Base-by-base conservation (phyloP, 306 rosid genomes). In the Lathyrus oleraceus region DNA sequence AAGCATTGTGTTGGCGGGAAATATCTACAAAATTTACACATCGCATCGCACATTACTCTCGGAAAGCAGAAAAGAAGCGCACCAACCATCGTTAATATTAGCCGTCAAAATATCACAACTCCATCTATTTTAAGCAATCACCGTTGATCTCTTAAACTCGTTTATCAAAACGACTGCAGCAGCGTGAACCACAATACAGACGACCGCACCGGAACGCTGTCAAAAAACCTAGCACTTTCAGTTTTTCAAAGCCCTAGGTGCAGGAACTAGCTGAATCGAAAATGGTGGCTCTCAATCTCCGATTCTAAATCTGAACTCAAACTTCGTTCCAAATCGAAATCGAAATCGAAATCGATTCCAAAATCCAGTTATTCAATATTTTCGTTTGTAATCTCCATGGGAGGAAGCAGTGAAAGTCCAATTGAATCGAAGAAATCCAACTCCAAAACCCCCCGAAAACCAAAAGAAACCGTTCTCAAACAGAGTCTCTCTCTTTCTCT, bases 381-480 rank as follows among this genome's bases (percentile, higher is more conserved):
- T 28, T 15, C 1, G 61, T 42, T 53, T 53, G 69, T 45, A 59
- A 20, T 76, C 72, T 17, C 47, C 61, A 92, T 88, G 98, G 98
- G 87, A 8, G 40, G 52, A 63, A 76, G 81, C 75, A 51, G 75
- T 71, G 91, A 81, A 70, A 83, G 82, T 73, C 85, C 84, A 40
- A 23, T 54, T 16, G 90, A 83, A 76, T 32, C 84, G 6, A 92
- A 79, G 86, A 93, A 88, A 88, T 54, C 86, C 38, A 88, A 85
- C 51, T 72, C 97, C 14, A 93, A 88, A 69, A 65, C 94, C 36
- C 84, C 94, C 27, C 81, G 81, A 44, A 93, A 90, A 74, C 72
- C 87, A 4, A 90, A 88, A 75, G 96, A 93, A 71, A 87, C 85
- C 71, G 11, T 78, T 44, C 96, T 93, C 51, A 87, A 90, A 81